Evolutionary conservation across 2,329 filamentous ascomycete genomes (phyloP).

Genomic region (Fusarium sp.): DNA sequence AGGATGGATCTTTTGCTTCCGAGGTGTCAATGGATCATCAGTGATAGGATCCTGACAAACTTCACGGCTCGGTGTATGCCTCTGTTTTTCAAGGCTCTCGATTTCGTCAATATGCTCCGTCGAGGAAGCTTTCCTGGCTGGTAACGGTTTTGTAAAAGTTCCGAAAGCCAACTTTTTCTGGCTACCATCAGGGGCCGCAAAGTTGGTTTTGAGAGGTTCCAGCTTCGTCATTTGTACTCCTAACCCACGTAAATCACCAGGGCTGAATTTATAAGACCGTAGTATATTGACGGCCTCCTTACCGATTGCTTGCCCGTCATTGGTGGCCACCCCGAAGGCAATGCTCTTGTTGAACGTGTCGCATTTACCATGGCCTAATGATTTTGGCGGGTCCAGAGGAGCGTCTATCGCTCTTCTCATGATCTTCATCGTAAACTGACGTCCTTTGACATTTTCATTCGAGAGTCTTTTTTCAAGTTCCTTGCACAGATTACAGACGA

Average conservation of each 20-base stretch:
- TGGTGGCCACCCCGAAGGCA: constrained; percentile 85
- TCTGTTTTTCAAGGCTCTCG: constrained; percentile 52
- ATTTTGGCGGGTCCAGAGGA: constrained; percentile 90
- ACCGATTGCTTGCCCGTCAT: constrained; percentile 75
- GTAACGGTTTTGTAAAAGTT: constrained; percentile 55
- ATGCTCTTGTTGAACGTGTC: constrained; percentile 93
- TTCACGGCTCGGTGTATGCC: constrained; percentile 44
- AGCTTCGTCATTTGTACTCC: constrained; percentile 95
- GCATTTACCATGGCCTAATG: constrained; percentile 94
- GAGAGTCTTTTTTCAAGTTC: constrained; percentile 85
- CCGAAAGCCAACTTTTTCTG: constrained; percentile 84
- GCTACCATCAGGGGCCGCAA: constrained; percentile 74
- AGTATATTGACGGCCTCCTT: constrained; percentile 89
- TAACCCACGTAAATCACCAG: constrained; percentile 91
- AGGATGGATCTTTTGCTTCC: constrained; percentile 65
- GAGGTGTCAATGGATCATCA: constrained; percentile 65
- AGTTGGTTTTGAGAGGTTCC: constrained; percentile 76
- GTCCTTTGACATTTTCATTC: constrained; percentile 87
- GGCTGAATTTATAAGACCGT: constrained; percentile 83
- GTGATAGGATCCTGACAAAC: constrained; percentile 64
- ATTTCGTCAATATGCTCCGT: constrained; percentile 65
- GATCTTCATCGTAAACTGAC: constrained; percentile 91
- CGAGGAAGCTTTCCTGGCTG: constrained; percentile 55
- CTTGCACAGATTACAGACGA: constrained; percentile 84
- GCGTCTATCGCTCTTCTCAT: constrained; percentile 90